Evolutionary conservation across 257 asterid species (phyloP), one percentile per base, ranked within the genome.

Genomic region (Solanum phureja): DNA sequence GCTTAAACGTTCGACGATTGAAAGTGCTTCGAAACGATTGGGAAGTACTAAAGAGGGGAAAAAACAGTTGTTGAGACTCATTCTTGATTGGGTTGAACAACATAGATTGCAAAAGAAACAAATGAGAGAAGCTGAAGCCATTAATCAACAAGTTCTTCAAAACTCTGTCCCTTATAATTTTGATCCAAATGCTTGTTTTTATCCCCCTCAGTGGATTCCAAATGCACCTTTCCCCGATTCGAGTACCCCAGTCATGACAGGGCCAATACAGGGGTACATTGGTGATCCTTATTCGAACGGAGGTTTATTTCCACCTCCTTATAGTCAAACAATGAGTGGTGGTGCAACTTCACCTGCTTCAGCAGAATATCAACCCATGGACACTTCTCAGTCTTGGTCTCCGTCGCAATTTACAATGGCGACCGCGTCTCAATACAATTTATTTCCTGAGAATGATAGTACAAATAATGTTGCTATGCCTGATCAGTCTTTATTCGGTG

Each of bases 31-130:
- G 8, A 94, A 92, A 89, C 94, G 98, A 2, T 87, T 97, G 29
- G 99, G 99, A 0, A 89, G 87, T 86, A 83, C 89, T 3, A 92
- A 87, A 58, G 98, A 97, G 88, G 99, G 98, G 1, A 95, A 93
- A 86, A 95, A 93, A 37, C 96, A 94, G 90, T 91, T 97, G 34
- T 68, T 95, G 84, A 94, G 92, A 42, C 95, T 97, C 64, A 95
- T 97, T 8, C 95, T 97, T 19, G 95, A 93, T 23, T 97, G 99
- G 99, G 99, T 97, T 37, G 96, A 94, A 49, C 95, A 90, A 5
- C 79, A 91, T 87, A 96, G 93, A 87, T 95, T 95, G 33, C 98
- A 93, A 87, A 95, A 94, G 40, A 95, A 91, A 66, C 89, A 92
- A 83, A 35, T 86, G 75, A 83, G 86, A 10, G 94, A 87, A 84